Evolutionary conservation across 106 monocot species (phyloP).

Genomic region (Dendrobium huoshanense): DNA sequence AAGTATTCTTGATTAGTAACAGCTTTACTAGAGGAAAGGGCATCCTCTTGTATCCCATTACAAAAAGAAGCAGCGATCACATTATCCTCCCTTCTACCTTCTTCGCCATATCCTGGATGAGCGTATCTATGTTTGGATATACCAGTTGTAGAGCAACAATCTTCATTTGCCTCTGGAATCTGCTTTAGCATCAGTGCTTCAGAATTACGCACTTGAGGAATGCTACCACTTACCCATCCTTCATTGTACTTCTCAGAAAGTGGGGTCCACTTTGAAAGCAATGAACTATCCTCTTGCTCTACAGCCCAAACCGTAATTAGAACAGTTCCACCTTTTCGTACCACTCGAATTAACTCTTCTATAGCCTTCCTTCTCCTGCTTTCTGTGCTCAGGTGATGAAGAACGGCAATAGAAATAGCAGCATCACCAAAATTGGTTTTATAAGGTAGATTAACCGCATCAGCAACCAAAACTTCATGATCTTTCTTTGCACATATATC

Average conservation of each 20-base stretch:
- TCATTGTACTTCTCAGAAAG: constrained; percentile 74
- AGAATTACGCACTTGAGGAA: constrained; percentile 26
- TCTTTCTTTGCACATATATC: constrained; percentile 64
- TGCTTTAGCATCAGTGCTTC: constrained; percentile 37
- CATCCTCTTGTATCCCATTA: background rate
- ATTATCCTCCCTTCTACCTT: constrained; percentile 1
- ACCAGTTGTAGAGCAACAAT: constrained; percentile 10
- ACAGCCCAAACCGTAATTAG: constrained; percentile 94
- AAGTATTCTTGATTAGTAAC: constrained; percentile 79
- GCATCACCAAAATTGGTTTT: constrained; percentile 74
- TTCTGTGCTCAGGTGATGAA: constrained; percentile 94
- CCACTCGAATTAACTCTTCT: constrained; percentile 74
- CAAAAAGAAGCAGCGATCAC: constrained; percentile 4
- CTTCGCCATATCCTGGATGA: background rate
- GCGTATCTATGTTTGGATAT: constrained; percentile 2
- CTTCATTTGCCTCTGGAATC: constrained; percentile 60
- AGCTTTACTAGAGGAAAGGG: background rate
- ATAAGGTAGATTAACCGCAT: constrained; percentile 84
- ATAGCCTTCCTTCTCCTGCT: constrained; percentile 80
- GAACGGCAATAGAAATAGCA: constrained; percentile 85
- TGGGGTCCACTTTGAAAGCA: constrained; percentile 91
- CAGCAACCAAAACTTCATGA: constrained; percentile 90
- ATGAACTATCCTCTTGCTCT: constrained; percentile 75
- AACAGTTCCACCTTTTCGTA: constrained; percentile 66
- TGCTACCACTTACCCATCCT: constrained; percentile 60